Evolutionary conservation across 2,329 filamentous ascomycete genomes (phyloP), one percentile per base, ranked within the genome.

Genomic region (Aureobasidium sp.): DNA sequence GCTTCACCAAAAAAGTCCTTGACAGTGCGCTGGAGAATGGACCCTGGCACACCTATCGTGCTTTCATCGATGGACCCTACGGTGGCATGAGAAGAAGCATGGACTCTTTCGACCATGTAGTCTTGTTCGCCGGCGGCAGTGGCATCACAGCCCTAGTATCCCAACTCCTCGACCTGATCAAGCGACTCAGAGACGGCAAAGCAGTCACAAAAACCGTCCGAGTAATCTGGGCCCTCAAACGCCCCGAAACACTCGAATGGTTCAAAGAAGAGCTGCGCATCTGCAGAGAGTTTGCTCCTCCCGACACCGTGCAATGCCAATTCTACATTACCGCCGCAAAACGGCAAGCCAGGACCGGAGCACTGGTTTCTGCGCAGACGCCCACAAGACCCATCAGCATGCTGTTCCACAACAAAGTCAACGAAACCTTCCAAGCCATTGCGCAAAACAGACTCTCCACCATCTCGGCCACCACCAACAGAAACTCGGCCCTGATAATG

Each of bases 161-260:
- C 9, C 91, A 97, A 72, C 80, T 97, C 2, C 81, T 97, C 25
- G 90, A 96, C 67, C 79, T 97, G n/a, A 95, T 97, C 77, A 97
- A 96, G 77, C 87, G 91, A 63, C 96, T 97, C 88, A 87, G 91
- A 63, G 92, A 96, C 71, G 90, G 91, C 55, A 96, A 96, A 74
- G 92, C 93, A 37, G 90, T 96, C 48, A 97, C 92, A 1, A 90
- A 89, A 72, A 90, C 88, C 66, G 88, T 97, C 5, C 88, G 94
- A 17, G 90, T 97, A 1, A 84, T 97, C n/a, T 97, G 93, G 93
- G 87, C 92, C 5, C 79, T 97, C 67, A 96, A 94, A 75, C 85
- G 89, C 62, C 86, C 94, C 15, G 93, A 97, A 74, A 90, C 91
- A 0, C 91, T 97, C 86, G 91, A 97, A 72, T 97, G 93, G 93